Evolutionary conservation across 306 rosid genomes (phyloP).

Genomic region (Quercus wislizeni): DNA sequence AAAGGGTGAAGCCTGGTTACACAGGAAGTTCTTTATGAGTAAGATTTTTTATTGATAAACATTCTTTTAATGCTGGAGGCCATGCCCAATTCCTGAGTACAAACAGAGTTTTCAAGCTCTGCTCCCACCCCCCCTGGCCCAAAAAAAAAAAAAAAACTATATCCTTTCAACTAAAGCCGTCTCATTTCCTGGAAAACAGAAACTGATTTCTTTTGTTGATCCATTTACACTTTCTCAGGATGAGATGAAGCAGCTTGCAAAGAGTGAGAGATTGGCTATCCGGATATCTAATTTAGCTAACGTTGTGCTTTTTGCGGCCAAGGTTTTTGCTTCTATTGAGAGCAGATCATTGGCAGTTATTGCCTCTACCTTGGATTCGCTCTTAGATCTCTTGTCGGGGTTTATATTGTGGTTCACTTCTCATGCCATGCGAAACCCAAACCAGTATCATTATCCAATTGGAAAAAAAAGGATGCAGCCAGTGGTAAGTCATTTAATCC

Average conservation of each 20-base stretch:
- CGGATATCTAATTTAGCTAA: conserved; percentile 68
- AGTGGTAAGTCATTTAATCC: conserved; percentile 46
- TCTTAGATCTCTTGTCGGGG: conserved; percentile 85
- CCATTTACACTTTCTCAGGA: conserved; percentile 26
- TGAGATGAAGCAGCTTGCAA: conserved; percentile 47
- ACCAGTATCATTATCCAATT: conserved; percentile 64
- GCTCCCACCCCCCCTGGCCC: too few species aligned
- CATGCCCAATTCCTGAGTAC: too few species aligned
- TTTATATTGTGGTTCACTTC: conserved; percentile 85
- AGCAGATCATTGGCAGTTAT: conserved; percentile 88
- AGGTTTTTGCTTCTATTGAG: conserved; percentile 70
- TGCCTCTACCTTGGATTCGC: conserved; percentile 91
- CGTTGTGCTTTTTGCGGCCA: conserved; percentile 62
- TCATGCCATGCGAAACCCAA: conserved; percentile 77
- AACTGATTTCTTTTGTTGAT: too few species aligned
- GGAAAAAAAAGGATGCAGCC: conserved; percentile 95
- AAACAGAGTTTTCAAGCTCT: too few species aligned
- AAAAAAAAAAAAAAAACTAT: too few species aligned
- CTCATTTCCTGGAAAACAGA: too few species aligned
- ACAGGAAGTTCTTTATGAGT: too few species aligned
- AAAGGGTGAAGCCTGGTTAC: too few species aligned
- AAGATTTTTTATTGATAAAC: too few species aligned
- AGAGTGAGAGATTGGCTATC: conserved; percentile 57
- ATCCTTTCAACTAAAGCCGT: too few species aligned
- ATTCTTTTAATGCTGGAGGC: too few species aligned